Percentiles rank a stretch among this genome's conserved stretches.
phyloP scores from a whole-genome alignment of 495 filamentous ascomycete genomes.

The Saxispiralis lemnorum region DNA sequence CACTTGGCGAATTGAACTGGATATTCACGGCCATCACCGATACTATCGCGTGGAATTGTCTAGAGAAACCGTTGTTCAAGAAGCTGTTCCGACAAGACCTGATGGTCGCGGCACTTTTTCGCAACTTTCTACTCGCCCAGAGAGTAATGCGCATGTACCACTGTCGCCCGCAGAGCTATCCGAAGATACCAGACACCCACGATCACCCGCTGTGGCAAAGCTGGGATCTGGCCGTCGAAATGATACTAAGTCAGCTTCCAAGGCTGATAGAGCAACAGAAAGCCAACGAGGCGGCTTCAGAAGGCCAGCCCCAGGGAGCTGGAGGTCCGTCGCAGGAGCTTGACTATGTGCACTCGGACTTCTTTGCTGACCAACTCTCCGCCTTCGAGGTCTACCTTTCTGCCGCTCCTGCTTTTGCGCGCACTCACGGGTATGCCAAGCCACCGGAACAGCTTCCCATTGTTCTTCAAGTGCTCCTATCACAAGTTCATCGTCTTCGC shows the following conservation, averaged over 20 bases:
- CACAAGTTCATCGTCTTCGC: constrained; percentile 83
- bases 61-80: constrained; percentile 78
- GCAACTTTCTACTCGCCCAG: constrained; percentile 88
- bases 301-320: constrained; percentile 29
- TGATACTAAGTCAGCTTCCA: constrained; percentile 82
- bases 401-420: constrained; percentile 36
- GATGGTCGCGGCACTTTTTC: constrained; percentile 96
- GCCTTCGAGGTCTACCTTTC: constrained; percentile 95
- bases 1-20: constrained; percentile 93
- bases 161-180: constrained; percentile 80
- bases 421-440: constrained; percentile 35
- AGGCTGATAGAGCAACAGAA: constrained; percentile 35
- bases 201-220: constrained; percentile 90
- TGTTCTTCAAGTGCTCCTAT: constrained; percentile 85
- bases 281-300: constrained; percentile 51
- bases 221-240: constrained; percentile 94
- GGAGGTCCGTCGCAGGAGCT: constrained; percentile 2
- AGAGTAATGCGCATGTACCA: constrained; percentile 89
- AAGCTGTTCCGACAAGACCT: constrained; percentile 93
- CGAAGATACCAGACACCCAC: constrained; percentile 76
- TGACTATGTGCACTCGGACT: constrained; percentile 83
- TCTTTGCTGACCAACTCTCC: constrained; percentile 93
- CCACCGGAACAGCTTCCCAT: constrained; percentile 89
- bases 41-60: constrained; percentile 93
- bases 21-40: constrained; percentile 99